phyloP scores from a whole-genome alignment of 2,329 filamentous ascomycete species.

The Chrysoporthe cubensis region DNA sequence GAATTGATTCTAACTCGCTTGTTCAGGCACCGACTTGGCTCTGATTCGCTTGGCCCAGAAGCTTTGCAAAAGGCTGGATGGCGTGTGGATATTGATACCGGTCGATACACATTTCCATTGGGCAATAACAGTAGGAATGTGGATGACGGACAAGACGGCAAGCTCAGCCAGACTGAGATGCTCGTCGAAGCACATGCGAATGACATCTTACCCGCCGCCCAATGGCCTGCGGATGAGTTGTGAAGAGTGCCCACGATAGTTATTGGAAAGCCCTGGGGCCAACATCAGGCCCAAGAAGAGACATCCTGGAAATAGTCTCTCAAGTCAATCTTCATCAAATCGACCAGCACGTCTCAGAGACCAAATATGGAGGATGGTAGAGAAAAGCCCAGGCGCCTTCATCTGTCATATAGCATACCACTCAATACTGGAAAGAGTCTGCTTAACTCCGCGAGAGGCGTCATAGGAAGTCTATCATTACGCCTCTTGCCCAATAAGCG shows the following conservation, averaged over 20 bases:
- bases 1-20: background rate
- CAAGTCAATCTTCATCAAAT: background rate
- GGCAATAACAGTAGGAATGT: conserved; percentile 24
- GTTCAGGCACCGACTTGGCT: conserved; percentile 18
- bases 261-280: background rate
- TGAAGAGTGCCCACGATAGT: background rate
- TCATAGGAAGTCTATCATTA: too few relatives aligned
- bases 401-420: too few relatives aligned
- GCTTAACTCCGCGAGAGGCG: too few relatives aligned
- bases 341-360: background rate
- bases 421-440: too few relatives aligned
- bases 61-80: conserved; percentile 16
- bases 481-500: too few relatives aligned
- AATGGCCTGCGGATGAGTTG: conserved; percentile 11
- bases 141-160: conserved; percentile 7
- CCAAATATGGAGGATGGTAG: background rate
- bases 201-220: background rate
- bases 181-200: background rate
- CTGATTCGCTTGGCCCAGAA: conserved; percentile 20
- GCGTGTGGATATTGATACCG: conserved; percentile 21
- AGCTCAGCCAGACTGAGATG: background rate
- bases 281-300: too few relatives aligned
- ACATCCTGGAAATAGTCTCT: background rate
- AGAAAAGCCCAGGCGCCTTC: background rate
- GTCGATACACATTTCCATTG: conserved; percentile 22